Evolutionary conservation across 208 protist genomes (phyloP), one percentile per base, ranked within the genome.

Genomic region (Phytomonas sp.): DNA sequence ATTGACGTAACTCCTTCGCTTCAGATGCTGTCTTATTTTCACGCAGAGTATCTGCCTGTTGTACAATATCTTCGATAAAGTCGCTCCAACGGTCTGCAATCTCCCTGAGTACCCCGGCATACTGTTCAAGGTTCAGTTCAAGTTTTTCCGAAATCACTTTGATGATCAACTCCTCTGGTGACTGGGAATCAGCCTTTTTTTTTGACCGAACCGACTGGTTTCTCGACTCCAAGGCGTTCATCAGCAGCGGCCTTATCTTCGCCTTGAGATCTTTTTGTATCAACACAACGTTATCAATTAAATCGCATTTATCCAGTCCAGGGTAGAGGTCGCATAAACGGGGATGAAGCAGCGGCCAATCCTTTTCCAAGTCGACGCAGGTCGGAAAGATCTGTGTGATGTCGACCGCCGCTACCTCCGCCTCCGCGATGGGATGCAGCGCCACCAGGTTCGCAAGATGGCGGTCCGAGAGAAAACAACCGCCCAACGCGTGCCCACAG

Each of bases 381-480:
- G 75, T 61, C 5, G 87, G 87, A 6, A 93, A 65, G 31, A 80
- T 75, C 61, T 72, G 52, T 0, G 74, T 45, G 7, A 93, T 42
- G 63, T 90, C 80, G 16, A 93, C 66, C 0, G 79, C 74, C 11
- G 82, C 59, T 12, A 72, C 66, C 60, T 93, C 87, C 7, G 76
- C 77, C 6, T 88, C 78, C 29, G 72, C 75, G 45, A 93, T 59
- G 37, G 73, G 74, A 40, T 90, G 78, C 65, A 93, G 60, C 0
- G 70, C 82, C 19, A 83, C 72, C 52, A 93, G 33, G 63, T 76
- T 84, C n/a, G 66, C 71, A 19, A 93, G 80, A 40, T 72, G 79
- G 29, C 75, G 74, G 64, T 93, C 87, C 19, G 87, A 72, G 23
- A 93, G 59, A 60, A 93, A 93, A 66, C 87, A 82, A 16, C 60